Conservation (phyloP, 306 rosid genomes). For the Cajanus cajan region DNA sequence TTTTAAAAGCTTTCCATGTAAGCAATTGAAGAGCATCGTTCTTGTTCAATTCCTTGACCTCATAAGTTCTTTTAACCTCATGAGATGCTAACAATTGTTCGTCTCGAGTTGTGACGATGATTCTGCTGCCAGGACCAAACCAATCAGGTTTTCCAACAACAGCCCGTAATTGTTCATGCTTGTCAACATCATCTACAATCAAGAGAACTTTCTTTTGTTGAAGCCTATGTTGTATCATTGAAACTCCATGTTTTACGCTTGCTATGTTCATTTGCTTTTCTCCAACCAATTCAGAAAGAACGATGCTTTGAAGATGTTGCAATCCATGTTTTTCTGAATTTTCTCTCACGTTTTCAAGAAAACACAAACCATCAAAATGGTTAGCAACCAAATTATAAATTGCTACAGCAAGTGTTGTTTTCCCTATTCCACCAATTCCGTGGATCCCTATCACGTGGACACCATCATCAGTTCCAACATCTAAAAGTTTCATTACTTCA, state of each 20-base stretch:
- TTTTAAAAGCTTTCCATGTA: neutral
- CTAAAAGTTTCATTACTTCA: neutral
- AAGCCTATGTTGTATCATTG: neutral
- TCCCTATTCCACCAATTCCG: neutral
- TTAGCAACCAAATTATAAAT: neutral
- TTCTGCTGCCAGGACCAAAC: neutral
- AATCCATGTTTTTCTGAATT: neutral
- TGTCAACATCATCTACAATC: neutral
- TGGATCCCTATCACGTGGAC: neutral
- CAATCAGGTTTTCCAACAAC: neutral
- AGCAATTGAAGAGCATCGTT: neutral
- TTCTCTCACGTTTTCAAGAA: constrained; percentile 3
- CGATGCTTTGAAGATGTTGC: neutral
- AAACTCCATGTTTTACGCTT: neutral
- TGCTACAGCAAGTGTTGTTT: neutral
- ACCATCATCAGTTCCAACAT: neutral
- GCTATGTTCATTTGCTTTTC: neutral
- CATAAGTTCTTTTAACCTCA: neutral
- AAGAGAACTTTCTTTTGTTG: neutral
- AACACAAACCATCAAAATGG: neutral
- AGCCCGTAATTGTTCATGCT: neutral
- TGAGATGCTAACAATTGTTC: neutral
- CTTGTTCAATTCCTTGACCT: neutral
- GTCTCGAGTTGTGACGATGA: neutral
- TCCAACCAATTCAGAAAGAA: neutral